Percentiles rank a stretch among this genome's conserved stretches.
phyloP scores from a whole-genome alignment of 2,329 filamentous ascomycete species.

The Claviceps sp. region DNA sequence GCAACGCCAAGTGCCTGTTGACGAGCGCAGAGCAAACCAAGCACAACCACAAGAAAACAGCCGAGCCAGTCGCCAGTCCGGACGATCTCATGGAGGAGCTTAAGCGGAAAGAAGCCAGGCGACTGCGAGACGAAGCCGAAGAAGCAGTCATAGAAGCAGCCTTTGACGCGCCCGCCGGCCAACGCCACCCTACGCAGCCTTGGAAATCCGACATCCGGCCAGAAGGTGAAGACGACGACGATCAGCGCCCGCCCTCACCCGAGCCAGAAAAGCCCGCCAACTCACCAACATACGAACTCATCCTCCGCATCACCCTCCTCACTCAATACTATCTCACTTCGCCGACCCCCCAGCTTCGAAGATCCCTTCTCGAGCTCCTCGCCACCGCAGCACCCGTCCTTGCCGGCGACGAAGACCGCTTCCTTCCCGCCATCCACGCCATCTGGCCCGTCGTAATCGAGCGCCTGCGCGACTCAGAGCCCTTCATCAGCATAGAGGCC shows the following conservation, averaged over 20 bases:
- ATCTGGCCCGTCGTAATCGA: slow-evolving; percentile 73
- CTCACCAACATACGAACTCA: slow-evolving; percentile 66
- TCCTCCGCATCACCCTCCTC: slow-evolving; percentile 67
- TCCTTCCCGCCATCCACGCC: slow-evolving; percentile 78
- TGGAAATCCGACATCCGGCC: slow-evolving; percentile 23
- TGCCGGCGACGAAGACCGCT: slow-evolving; percentile 63
- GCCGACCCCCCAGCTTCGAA: slow-evolving; percentile 63
- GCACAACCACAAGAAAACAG: slow-evolving; percentile 29
- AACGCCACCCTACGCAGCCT: slow-evolving; percentile 21
- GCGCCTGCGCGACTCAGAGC: slow-evolving; percentile 52
- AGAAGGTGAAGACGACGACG: slow-evolving; percentile 18
- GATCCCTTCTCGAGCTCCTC: slow-evolving; percentile 65
- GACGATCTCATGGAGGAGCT: slow-evolving; percentile 42
- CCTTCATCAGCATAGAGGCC: slow-evolving; percentile 56
- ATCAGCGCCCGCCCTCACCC: slow-evolving; percentile 17
- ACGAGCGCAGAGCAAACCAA: slow-evolving; percentile 23
- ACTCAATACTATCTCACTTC: slow-evolving; percentile 88
- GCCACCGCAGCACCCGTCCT: slow-evolving; percentile 59
- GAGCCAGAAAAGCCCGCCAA: slow-evolving; percentile 45
- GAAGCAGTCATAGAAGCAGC: slow-evolving; percentile 8
- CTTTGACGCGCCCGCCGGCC: slow-evolving; percentile 7
- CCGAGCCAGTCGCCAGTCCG: slow-evolving; percentile 22
- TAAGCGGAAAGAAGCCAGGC: slow-evolving; percentile 35
- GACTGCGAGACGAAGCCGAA: slow-evolving; percentile 23
- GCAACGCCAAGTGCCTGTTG: slow-evolving; percentile 36